These are phyloP conservation scores for Luffa acutangula DNA, from an alignment of 306 rosid species.

Conservation along the genomic window DNA sequence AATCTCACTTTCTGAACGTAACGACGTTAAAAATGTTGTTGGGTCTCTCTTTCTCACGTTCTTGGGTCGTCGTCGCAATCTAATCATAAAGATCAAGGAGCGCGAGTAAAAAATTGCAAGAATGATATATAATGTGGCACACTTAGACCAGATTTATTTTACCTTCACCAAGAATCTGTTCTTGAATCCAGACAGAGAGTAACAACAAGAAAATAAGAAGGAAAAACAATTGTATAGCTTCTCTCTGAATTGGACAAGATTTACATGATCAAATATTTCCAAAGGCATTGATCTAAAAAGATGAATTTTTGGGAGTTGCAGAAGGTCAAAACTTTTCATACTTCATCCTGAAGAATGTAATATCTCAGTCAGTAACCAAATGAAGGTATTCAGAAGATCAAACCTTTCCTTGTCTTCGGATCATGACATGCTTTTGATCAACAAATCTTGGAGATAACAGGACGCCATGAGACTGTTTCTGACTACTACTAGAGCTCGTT, in stretches of 20 bases:
- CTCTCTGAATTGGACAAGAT: background rate
- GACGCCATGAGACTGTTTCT: background rate
- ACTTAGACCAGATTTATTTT: background rate
- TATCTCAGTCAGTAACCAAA: background rate
- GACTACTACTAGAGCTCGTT: constrained; percentile 13
- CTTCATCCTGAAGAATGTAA: background rate
- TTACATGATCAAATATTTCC: background rate
- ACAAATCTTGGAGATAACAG: background rate
- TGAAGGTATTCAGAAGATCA: background rate
- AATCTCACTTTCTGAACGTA: too few species aligned
- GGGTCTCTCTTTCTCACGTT: background rate
- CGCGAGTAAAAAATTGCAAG: background rate
- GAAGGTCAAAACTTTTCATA: background rate
- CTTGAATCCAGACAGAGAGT: background rate
- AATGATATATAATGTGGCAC: background rate
- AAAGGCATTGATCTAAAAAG: background rate
- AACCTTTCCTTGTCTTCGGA: background rate
- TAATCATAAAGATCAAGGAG: background rate
- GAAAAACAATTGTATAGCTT: background rate
- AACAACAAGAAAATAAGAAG: background rate
- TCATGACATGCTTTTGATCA: background rate
- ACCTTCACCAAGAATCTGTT: background rate
- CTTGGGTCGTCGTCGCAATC: background rate
- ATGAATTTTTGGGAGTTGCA: background rate
- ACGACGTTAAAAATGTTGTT: background rate